phyloP scores from a whole-genome alignment of 345 rosid species.

The Rhodamnia rubescens region DNA sequence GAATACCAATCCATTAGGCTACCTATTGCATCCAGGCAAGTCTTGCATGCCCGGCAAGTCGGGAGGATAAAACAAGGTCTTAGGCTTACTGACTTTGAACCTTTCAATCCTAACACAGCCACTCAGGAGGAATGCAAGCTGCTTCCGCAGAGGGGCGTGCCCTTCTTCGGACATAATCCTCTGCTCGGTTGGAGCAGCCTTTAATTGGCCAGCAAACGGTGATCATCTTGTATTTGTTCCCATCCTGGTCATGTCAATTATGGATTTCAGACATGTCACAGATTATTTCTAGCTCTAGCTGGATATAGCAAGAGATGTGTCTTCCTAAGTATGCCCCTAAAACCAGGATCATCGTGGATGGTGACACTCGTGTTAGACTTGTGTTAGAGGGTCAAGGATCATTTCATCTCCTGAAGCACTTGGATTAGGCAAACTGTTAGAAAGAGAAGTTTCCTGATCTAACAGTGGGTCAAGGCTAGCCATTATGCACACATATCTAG shows the following conservation, averaged over 20 bases:
- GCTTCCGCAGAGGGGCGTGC: constrained; percentile 44
- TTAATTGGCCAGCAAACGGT: background rate
- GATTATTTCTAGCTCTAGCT: background rate
- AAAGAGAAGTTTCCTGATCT: background rate
- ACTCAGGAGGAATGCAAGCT: constrained; percentile 20
- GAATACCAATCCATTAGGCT: constrained; percentile 56
- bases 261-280: background rate
- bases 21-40: constrained; percentile 56
- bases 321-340: background rate
- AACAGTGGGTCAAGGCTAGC: background rate
- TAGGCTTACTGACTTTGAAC: constrained; percentile 14
- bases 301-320: background rate
- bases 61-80: constrained; percentile 69
- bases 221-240: background rate
- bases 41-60: constrained; percentile 35
- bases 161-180: constrained; percentile 41
- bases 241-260: background rate
- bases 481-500: background rate
- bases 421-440: background rate
- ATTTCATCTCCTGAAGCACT: background rate
- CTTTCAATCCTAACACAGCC: constrained; percentile 24
- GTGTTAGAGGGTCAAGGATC: background rate
- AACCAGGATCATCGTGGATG: background rate
- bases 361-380: background rate
- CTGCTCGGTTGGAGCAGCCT: background rate